Evolutionary conservation across 257 asterid species (phyloP).

Genomic region (Datura wrightii): DNA sequence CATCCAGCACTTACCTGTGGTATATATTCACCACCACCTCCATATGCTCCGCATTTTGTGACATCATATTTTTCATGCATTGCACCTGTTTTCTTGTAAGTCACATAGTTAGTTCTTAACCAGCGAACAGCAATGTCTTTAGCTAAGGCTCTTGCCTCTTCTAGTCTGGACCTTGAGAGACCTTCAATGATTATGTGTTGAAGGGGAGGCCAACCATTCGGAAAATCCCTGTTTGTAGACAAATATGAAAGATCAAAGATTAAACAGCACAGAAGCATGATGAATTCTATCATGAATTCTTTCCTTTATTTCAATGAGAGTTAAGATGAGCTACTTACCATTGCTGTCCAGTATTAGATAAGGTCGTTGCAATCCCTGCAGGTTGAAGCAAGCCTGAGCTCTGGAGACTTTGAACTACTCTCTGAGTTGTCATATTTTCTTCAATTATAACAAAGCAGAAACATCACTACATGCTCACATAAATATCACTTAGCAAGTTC

Average conservation of each 20-base stretch:
- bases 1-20: constrained; percentile 67
- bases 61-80: constrained; percentile 93
- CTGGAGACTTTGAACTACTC: constrained; percentile 61
- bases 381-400: constrained; percentile 65
- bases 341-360: constrained; percentile 83
- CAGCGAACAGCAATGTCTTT: constrained; percentile 70
- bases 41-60: constrained; percentile 69
- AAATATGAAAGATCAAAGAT: neutral
- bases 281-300: neutral
- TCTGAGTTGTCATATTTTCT: constrained; percentile 59
- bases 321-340: constrained; percentile 50
- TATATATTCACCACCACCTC: constrained; percentile 93
- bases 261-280: neutral
- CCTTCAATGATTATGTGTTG: constrained; percentile 95
- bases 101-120: constrained; percentile 76
- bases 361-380: constrained; percentile 87
- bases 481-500: neutral
- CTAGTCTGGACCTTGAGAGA: constrained; percentile 56
- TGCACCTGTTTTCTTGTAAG: constrained; percentile 67
- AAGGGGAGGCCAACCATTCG: constrained; percentile 97
- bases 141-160: constrained; percentile 58
- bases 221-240: constrained; percentile 71
- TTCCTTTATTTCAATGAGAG: neutral
- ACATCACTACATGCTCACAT: neutral
- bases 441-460: constrained; percentile 29